phyloP scores from a whole-genome alignment of 371 early-diverging fungal species.

The Mortierella sp. region DNA sequence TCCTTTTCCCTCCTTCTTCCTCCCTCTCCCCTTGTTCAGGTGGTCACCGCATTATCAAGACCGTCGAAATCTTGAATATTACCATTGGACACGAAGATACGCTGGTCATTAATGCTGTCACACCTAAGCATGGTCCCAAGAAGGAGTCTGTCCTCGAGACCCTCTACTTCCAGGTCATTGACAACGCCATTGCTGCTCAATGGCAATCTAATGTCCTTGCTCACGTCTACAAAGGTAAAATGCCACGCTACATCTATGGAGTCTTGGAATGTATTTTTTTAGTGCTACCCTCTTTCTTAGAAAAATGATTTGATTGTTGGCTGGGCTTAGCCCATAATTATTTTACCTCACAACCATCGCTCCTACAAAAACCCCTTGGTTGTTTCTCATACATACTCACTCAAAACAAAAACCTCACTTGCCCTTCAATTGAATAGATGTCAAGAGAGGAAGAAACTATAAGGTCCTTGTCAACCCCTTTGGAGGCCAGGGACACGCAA shows the following conservation, averaged over 20 bases:
- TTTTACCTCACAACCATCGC: neutral
- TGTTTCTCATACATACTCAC: neutral
- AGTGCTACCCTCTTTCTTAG: too few species aligned
- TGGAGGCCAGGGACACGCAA: constrained; percentile 79
- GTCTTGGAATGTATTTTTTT: too few species aligned
- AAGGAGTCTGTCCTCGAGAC: constrained; percentile 36
- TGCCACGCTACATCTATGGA: too few species aligned
- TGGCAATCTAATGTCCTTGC: constrained; percentile 46
- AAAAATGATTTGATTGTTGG: too few species aligned
- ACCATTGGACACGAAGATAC: constrained; percentile 17
- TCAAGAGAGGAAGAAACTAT: constrained; percentile 58
- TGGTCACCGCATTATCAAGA: constrained; percentile 21
- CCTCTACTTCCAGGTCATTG: constrained; percentile 37
- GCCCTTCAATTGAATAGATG: constrained; percentile 25
- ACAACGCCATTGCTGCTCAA: constrained; percentile 26
- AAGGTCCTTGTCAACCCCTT: constrained; percentile 82
- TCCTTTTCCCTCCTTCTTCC: neutral
- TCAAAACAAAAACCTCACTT: neutral
- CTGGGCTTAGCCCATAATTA: neutral
- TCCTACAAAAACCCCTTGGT: neutral
- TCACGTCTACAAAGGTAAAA: constrained; percentile 54
- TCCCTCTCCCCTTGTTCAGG: neutral
- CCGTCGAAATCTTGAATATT: constrained; percentile 47
- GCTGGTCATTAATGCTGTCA: constrained; percentile 24
- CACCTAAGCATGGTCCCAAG: constrained; percentile 32